Conservation (phyloP, 148 eudicot genomes). For the Silene latifolia region DNA sequence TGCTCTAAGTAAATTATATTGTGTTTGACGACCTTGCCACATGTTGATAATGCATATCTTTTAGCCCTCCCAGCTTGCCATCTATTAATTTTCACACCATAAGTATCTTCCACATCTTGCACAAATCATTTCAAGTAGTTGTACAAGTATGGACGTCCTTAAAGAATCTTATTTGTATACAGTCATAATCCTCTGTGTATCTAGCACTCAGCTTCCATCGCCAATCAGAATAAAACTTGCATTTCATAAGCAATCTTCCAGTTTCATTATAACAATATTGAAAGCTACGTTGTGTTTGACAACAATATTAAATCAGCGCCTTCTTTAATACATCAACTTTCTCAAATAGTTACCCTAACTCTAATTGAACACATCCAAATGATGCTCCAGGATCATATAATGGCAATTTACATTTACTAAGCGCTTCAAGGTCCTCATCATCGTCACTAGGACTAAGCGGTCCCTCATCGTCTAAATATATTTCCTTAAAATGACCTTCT, state of each 20-base stretch:
- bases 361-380: neutral
- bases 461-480: neutral
- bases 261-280: neutral
- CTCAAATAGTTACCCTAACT: neutral
- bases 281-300: neutral
- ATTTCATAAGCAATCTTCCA: no score
- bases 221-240: neutral
- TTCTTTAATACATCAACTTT: neutral
- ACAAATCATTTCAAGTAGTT: no score
- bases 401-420: neutral
- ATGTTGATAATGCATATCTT: no score
- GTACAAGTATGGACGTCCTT: no score
- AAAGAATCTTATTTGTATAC: no score
- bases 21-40: no score
- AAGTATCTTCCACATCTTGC: no score
- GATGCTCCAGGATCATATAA: neutral
- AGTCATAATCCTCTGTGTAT: neutral
- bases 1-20: no score
- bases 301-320: neutral
- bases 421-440: neutral
- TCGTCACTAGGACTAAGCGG: neutral
- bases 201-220: neutral
- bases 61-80: no score
- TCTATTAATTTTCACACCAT: no score
- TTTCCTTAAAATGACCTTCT: neutral